Conservation (phyloP, 352 stramenopile species). For the Phytopythium sindhum region DNA sequence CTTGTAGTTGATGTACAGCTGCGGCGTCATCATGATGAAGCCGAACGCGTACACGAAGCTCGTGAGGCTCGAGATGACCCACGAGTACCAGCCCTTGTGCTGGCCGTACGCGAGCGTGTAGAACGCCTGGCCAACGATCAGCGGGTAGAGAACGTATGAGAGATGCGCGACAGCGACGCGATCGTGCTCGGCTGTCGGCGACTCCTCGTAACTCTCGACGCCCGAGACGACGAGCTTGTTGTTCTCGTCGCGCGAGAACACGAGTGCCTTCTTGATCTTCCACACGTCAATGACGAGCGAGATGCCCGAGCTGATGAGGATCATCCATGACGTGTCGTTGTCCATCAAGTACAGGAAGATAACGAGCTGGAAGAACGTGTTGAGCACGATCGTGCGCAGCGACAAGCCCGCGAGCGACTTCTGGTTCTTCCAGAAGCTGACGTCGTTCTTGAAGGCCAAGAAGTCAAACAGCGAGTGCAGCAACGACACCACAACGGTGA, state of each 20-base stretch:
- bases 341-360: slow-evolving; percentile 98
- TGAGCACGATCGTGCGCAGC: slow-evolving; percentile 92
- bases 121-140: slow-evolving; percentile 92
- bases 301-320: slow-evolving; percentile 86
- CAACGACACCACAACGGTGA: slow-evolving; percentile 94
- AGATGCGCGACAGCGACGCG: slow-evolving; percentile 81
- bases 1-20: slow-evolving; percentile 99
- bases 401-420: slow-evolving; percentile 96
- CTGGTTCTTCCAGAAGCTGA: slow-evolving; percentile 98
- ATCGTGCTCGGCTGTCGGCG: slow-evolving; percentile 80
- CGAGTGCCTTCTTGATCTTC: slow-evolving; percentile 94
- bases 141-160: slow-evolving; percentile 80
- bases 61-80: slow-evolving; percentile 95
- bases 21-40: slow-evolving; percentile 99
- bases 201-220: slow-evolving; percentile 79
- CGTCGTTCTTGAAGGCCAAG: slow-evolving; percentile 98
- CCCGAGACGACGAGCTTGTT: slow-evolving; percentile 84
- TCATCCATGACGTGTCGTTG: slow-evolving; percentile 96
- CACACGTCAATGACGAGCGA: slow-evolving; percentile 88
- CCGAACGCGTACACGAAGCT: slow-evolving; percentile 98
- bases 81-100: slow-evolving; percentile 97
- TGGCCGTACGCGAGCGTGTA: slow-evolving; percentile 93
- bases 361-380: slow-evolving; percentile 96
- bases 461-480: slow-evolving; percentile 99
- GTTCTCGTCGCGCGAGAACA: slow-evolving; percentile 70